These are phyloP conservation scores for Rhodotorula babjevae DNA, from an alignment of 768 basidiomycete genomes.

Conservation along the genomic window DNA sequence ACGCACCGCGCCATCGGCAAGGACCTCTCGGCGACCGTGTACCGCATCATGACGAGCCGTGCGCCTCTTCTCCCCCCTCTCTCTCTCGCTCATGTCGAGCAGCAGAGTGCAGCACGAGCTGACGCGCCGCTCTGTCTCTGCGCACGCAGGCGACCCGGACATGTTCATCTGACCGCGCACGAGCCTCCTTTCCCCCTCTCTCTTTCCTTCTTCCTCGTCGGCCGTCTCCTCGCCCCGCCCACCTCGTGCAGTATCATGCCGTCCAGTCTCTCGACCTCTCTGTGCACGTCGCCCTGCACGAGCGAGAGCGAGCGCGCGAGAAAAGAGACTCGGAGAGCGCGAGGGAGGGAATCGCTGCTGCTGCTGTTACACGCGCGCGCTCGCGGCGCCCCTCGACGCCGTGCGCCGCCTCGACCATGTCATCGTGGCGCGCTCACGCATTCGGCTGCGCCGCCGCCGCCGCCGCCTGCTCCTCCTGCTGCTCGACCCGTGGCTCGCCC, in stretches of 20 bases:
- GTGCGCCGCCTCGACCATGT: no score
- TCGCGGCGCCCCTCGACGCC: no score
- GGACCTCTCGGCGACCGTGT: conserved; percentile 7
- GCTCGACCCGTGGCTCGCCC: neutral
- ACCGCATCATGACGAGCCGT: conserved; percentile 28
- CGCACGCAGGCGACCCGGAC: conserved; percentile 9
- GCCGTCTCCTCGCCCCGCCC: no score
- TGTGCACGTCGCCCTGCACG: no score
- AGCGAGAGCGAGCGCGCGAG: neutral
- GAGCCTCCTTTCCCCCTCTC: no score
- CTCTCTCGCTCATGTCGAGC: neutral
- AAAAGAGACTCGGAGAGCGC: no score
- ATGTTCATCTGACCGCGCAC: conserved; percentile 1
- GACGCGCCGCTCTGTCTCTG: neutral
- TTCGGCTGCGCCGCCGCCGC: neutral
- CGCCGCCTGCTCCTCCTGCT: neutral
- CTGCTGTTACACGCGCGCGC: neutral
- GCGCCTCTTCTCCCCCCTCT: neutral
- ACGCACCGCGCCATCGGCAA: conserved; percentile 30
- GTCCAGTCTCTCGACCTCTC: neutral
- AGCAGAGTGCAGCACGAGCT: neutral
- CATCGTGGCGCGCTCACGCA: neutral
- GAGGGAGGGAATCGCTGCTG: no score
- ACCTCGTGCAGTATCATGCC: neutral
- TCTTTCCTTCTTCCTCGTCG: no score